Conservation (phyloP, 2,329 filamentous ascomycete genomes). For the Purpureocillium lavendulum region DNA sequence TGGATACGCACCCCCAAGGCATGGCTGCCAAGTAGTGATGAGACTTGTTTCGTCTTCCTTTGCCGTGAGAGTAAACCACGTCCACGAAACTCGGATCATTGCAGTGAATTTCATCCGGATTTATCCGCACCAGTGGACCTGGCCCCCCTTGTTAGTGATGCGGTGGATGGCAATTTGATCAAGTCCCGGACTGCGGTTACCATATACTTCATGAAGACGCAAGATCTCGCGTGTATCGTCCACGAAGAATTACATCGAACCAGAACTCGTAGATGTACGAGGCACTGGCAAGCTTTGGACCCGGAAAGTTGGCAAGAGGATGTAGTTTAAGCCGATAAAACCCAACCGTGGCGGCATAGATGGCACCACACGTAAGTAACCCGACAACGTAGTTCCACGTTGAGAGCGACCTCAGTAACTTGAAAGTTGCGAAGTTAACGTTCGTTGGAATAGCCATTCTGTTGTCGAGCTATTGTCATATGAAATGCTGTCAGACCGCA, state of each 20-base stretch:
- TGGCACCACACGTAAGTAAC: neutral
- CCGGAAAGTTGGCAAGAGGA: conserved; percentile 11
- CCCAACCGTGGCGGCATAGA: too few species aligned
- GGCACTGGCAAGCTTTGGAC: conserved; percentile 13
- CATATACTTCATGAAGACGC: conserved; percentile 15
- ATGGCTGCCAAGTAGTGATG: conserved; percentile 7
- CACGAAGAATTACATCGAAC: conserved; percentile 13
- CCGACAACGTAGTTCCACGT: neutral
- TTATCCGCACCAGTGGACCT: conserved; percentile 19
- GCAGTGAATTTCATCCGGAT: conserved; percentile 18
- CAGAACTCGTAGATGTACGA: conserved; percentile 15
- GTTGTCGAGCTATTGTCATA: too few species aligned
- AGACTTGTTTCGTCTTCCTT: conserved; percentile 9
- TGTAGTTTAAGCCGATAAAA: conserved; percentile 9
- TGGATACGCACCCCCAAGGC: conserved; percentile 4
- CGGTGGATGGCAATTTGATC: neutral
- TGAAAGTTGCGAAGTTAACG: too few species aligned
- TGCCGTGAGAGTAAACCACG: conserved; percentile 11
- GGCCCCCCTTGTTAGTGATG: neutral
- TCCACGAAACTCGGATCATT: conserved; percentile 16
- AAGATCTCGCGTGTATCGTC: conserved; percentile 11
- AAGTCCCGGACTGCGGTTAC: conserved; percentile 3
- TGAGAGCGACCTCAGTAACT: neutral
- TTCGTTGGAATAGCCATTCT: too few species aligned
- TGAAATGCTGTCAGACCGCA: too few species aligned